Evolutionary conservation across 352 stramenopile species (phyloP).

Genomic region (Peronospora destructor): DNA sequence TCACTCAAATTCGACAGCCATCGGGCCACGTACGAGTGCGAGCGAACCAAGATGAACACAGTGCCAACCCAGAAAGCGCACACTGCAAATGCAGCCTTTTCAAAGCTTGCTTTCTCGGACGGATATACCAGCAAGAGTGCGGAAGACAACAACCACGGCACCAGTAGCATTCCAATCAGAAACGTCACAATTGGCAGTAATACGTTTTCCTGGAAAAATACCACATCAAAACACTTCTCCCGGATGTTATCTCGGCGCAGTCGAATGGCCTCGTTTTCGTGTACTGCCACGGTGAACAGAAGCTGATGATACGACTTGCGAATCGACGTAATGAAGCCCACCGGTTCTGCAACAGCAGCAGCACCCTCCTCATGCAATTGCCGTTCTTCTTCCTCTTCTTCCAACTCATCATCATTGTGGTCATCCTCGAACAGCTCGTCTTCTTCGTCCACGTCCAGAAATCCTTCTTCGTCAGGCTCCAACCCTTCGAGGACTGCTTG

Average conservation of each 20-base stretch:
- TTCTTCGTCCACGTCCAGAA: constrained; percentile 31
- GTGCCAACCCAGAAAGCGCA: constrained; percentile 40
- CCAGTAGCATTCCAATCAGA: constrained; percentile 45
- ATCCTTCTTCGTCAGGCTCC: constrained; percentile 31
- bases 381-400: constrained; percentile 33
- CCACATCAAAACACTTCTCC: constrained; percentile 66
- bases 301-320: constrained; percentile 64
- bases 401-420: constrained; percentile 25
- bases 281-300: constrained; percentile 61
- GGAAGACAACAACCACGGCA: constrained; percentile 44
- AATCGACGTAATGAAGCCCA: constrained; percentile 47
- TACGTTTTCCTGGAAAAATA: constrained; percentile 55
- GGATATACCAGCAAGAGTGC: constrained; percentile 38
- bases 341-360: constrained; percentile 11
- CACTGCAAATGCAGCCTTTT: constrained; percentile 53
- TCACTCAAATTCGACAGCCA: constrained; percentile 73
- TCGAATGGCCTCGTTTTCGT: constrained; percentile 60
- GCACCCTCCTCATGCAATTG: constrained; percentile 9
- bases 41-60: constrained; percentile 32
- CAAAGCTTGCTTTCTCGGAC: constrained; percentile 29
- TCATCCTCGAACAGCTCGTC: constrained; percentile 40
- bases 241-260: constrained; percentile 51
- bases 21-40: constrained; percentile 38
- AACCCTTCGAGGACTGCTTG: constrained; percentile 32
- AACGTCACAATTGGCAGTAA: constrained; percentile 46